Base-by-base conservation (phyloP, 2,329 filamentous ascomycete genomes). In the Paecilomyces formosus region DNA sequence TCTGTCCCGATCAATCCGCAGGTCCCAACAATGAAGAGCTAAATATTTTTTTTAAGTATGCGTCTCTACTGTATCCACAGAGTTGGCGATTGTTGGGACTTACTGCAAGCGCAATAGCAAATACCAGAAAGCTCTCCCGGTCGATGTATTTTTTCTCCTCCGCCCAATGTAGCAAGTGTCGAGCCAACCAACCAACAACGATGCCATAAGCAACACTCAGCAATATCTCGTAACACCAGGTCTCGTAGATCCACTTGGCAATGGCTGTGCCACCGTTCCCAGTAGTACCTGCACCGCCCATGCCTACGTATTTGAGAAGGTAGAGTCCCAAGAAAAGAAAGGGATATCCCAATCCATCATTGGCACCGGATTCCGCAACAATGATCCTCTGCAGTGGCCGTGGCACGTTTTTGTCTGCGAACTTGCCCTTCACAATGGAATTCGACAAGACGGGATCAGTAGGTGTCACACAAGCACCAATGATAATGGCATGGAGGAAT, bases 361-460 rank as follows among this genome's bases (percentile, higher is more conserved):
- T 96, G 1, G 90, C 89, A 1, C 92, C 92, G 0, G 89, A 92
- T 75, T 97, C 92, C 33, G 86, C 88, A 54, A 89, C 82, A 67
- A 91, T 89, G 65, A 91, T 90, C 63, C 88, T 86, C 76, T 96
- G 91, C 54, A 97, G 77, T 28, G 87, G 83, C 58, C 86, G 87
- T 0, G 92, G 91, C 18, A 96, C 87, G 70, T 96, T 94, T 66
- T 92, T 88, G 68, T 96, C 92, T 0, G 92, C 92, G 69, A 96
- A 97, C 66, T 90, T 92, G 31, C 92, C 92, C 77, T 96, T 96
- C 53, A 96, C 90, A 58, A 96, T 96, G 2, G 89, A 89, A 63
- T 94, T 93, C 15, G 89, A 93, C 39, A 96, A 74, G 1, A 96
- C 86, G 0, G 92, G 92, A 66, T 97, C 92, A 0, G 92, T 96